Evolutionary conservation across 2,329 filamentous ascomycete genomes (phyloP).

Genomic region (Fusarium verticillioides): DNA sequence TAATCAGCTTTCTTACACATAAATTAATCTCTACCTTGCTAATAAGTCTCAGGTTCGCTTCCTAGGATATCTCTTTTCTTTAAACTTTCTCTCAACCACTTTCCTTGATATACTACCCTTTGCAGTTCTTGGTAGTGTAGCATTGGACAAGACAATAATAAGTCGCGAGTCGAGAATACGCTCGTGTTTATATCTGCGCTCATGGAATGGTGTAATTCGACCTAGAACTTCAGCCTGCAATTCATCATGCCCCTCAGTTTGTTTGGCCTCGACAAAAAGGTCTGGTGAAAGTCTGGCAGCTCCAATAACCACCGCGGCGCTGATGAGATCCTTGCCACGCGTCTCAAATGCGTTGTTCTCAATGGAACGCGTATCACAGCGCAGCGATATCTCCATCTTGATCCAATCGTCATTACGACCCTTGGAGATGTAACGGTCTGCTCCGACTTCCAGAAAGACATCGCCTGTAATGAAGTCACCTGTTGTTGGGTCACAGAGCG

Average conservation of each 20-base stretch:
- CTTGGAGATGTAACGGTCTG: background rate
- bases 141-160: background rate
- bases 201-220: background rate
- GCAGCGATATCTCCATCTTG: background rate
- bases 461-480: background rate
- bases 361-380: background rate
- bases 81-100: background rate
- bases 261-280: background rate
- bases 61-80: background rate
- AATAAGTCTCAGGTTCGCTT: accelerated
- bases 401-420: background rate
- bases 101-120: background rate
- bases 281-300: background rate
- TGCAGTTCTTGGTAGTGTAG: background rate
- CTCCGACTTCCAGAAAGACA: background rate
- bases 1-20: too few species aligned
- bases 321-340: background rate
- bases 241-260: background rate
- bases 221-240: background rate
- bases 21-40: too few species aligned
- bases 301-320: background rate
- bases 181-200: background rate
- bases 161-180: background rate
- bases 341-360: background rate
- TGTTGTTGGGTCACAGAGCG: background rate